Evolutionary conservation across 768 basidiomycete genomes (phyloP).

Genomic region (Mycena chlorophos): DNA sequence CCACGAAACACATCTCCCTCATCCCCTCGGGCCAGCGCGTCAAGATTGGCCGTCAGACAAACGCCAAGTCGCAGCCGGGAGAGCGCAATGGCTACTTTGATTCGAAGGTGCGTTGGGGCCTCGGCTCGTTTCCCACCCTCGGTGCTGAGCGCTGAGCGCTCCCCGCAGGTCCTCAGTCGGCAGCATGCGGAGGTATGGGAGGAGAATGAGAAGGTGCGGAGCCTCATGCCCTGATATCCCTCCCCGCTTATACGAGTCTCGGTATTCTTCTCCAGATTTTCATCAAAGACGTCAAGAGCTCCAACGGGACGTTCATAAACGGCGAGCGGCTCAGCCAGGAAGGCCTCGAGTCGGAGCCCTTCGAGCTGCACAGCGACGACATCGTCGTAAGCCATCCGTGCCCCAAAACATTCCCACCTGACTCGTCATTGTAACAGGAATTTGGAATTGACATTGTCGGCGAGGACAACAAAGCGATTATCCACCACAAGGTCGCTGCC

Average conservation of each 20-base stretch:
- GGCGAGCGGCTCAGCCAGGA: constrained; percentile 89
- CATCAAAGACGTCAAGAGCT: constrained; percentile 98
- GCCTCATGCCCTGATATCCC: constrained; percentile 18
- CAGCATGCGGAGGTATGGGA: constrained; percentile 99
- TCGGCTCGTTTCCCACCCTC: background rate
- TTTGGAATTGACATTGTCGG: constrained; percentile 99
- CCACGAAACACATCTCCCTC: constrained; percentile 92
- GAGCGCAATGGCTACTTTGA: constrained; percentile 98
- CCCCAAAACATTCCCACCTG: constrained; percentile 2
- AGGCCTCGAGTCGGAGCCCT: constrained; percentile 88
- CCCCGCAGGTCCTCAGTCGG: constrained; percentile 65
- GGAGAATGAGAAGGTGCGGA: constrained; percentile 81
- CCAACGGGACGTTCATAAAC: constrained; percentile 98
- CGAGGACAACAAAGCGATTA: constrained; percentile 96
- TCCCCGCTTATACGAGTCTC: constrained; percentile 21
- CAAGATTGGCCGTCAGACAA: constrained; percentile 95
- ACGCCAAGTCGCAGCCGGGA: constrained; percentile 88
- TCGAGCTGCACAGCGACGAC: constrained; percentile 92
- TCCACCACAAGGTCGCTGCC: constrained; percentile 98
- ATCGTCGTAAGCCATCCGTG: constrained; percentile 88
- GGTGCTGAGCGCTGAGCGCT: background rate
- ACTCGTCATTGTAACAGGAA: constrained; percentile 57
- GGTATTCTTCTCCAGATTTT: constrained; percentile 61
- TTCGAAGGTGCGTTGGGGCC: constrained; percentile 51
- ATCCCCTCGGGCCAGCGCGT: constrained; percentile 57